Evolutionary conservation across 2,329 filamentous ascomycete species (phyloP), one percentile per base, ranked within the genome.

Genomic region (Metarhizium sp.): DNA sequence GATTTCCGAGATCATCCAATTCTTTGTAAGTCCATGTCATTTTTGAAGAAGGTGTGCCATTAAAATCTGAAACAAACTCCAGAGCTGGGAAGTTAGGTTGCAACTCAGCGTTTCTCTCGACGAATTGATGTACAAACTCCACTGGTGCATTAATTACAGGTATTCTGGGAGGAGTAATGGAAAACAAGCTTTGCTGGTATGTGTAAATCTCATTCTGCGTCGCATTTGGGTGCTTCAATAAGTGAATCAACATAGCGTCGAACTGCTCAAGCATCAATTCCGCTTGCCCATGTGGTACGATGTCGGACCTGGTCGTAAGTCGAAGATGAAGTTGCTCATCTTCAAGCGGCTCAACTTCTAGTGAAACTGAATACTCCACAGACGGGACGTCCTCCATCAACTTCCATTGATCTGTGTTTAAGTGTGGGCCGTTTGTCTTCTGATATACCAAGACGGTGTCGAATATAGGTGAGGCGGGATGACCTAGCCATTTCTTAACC

Each of bases 361-460:
- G 73, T 0, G 92, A 96, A 0, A 95, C 72, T 0, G 86, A 76
- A 67, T 92, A 96, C 62, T 95, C 88, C 2, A 88, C 82, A 1
- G 77, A 81, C 6, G 87, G 86, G 52, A 81, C 74, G 57, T 95
- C 90, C 16, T 82, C 73, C 1, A 81, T 59, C 0, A 88, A 59
- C 6, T 73, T 73, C 86, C 88, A 95, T 0, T 76, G 71, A 3
- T 65, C 40, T 1, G 52, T 47, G 1, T 67, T 55, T 16, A 58
- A 50, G 40, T 57, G 54, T 40, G 60, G 47, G 18, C 70, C 60
- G 18, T 52, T 71, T 60, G 56, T 75, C 60, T 88, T 89, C 64
- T 96, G 92, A 64, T 91, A 92, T 0, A 90, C 87, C 57, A 96
- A 82, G 1, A 96, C 75, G 0, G 90, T 92, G 64, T 96, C 91